Evolutionary conservation across 345 rosid species (phyloP).

Genomic region (Corchorus capsularis): DNA sequence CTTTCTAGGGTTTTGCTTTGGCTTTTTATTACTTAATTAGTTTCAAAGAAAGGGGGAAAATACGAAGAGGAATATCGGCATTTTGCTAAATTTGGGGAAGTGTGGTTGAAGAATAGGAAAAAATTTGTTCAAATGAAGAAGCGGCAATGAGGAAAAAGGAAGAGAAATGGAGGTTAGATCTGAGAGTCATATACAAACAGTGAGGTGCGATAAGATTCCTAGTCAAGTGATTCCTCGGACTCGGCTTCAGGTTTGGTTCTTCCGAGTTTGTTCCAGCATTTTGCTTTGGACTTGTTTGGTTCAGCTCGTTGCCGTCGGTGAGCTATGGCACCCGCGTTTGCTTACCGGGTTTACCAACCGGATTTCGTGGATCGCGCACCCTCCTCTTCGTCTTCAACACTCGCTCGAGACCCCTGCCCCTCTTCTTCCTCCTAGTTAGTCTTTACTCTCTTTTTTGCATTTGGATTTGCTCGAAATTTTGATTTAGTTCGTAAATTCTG

Average conservation of each 20-base stretch:
- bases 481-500: neutral
- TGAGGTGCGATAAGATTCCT: constrained; percentile 64
- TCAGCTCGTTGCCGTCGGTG: constrained; percentile 81
- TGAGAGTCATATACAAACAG: constrained; percentile 39
- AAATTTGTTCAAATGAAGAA: constrained; percentile 51
- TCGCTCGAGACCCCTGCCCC: constrained; percentile 47
- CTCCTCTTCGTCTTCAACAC: constrained; percentile 38
- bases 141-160: constrained; percentile 64
- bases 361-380: constrained; percentile 41
- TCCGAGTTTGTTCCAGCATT: constrained; percentile 85
- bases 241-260: constrained; percentile 79
- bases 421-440: constrained; percentile 59
- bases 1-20: constrained; percentile 7
- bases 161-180: constrained; percentile 88
- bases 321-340: constrained; percentile 81
- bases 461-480: neutral
- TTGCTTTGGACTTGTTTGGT: constrained; percentile 97
- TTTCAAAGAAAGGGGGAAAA: neutral
- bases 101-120: neutral
- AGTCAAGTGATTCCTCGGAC: constrained; percentile 60
- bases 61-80: neutral
- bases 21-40: too few relatives aligned
- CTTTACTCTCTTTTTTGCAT: constrained; percentile 1
- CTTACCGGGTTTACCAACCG: constrained; percentile 51
- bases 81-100: constrained; percentile 6